Evolutionary conservation across 1,284 basidiomycete species (phyloP), one percentile per base, ranked within the genome.

Genomic region (Malassezia furfur): DNA sequence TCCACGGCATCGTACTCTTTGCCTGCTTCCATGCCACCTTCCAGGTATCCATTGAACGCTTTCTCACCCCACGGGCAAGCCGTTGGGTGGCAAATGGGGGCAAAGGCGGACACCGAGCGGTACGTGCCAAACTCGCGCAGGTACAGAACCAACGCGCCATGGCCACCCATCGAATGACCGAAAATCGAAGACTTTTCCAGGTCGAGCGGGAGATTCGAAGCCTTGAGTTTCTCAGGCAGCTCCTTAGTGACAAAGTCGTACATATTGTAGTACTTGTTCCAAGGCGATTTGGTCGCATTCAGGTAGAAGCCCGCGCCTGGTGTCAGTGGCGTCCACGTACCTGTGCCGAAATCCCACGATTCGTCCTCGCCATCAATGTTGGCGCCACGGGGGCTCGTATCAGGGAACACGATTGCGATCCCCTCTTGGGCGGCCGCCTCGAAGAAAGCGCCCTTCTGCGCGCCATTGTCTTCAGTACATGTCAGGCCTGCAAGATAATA

Each of bases 371-470:
- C 89, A 52, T 85, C 82, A 55, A 91, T 81, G n/a, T 84, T 85
- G 1, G 93, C 91, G 1, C 90, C 91, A 31, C 93, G 82, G 2
- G 94, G 94, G 37, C 86, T 89, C 0, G 94, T 98, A 74, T 99
- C 94, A 0, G 94, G 90, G 75, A 96, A 94, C 38, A 98, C 83
- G 46, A 98, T 78, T 0, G 93, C 91, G 55, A 99, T 85, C 4
- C 85, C 65, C 53, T 61, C 50, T n/a, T 59, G 28, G 1, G 64
- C 63, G 3, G 72, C 72, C 7, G 65, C 64, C 17, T 44, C 46
- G 47, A 71, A 71, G 37, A 74, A 62, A 28, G 56, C 59, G 31
- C 65, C 72, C 54, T 74, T 74, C 49, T 74, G 70, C 5, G 68
- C 68, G 5, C 84, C 93, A 57, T 88, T 96, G 75, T 96, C 93